Conservation (phyloP, 202 grass and related monocot genomes). For the Carex arenaria region DNA sequence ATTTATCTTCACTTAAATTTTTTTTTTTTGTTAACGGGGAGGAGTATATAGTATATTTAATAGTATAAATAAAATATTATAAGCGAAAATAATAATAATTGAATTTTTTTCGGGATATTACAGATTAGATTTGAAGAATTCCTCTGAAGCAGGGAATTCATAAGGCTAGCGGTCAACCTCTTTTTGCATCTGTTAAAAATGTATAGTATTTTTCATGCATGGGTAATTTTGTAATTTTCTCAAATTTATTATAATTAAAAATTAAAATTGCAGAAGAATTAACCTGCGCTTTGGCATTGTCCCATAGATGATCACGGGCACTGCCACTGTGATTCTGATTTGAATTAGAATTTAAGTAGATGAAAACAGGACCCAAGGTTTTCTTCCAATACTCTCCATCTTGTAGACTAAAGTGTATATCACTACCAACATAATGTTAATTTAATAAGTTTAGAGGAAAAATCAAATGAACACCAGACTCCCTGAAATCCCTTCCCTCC, state of each 20-base stretch:
- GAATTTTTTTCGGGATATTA: too few species aligned
- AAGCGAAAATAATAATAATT: too few species aligned
- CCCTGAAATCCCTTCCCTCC: too few species aligned
- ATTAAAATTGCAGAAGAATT: not conserved
- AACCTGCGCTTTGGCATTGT: slow-evolving; percentile 42
- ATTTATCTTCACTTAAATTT: too few species aligned
- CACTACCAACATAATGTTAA: slow-evolving; percentile 45
- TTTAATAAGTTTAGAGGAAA: too few species aligned
- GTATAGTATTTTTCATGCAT: not conserved
- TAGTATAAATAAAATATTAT: too few species aligned
- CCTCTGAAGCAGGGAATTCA: slow-evolving; percentile 39
- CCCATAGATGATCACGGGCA: slow-evolving; percentile 20
- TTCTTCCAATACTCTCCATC: slow-evolving; percentile 69
- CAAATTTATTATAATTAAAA: not conserved
- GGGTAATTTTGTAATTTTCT: not conserved
- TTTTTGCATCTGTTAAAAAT: slow-evolving; percentile 15
- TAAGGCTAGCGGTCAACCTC: slow-evolving; percentile 61
- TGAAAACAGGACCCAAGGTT: slow-evolving; percentile 41
- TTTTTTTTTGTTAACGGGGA: too few species aligned
- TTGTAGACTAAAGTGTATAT: slow-evolving; percentile 22
- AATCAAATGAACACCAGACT: too few species aligned
- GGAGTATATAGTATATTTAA: too few species aligned
- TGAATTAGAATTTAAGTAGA: slow-evolving; percentile 49
- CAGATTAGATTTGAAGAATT: slow-evolving; percentile 35
- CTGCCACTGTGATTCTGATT: not conserved